Evolutionary conservation across 495 filamentous ascomycete species (phyloP), one percentile per base, ranked within the genome.

Genomic region (Bathelium albidoporum): DNA sequence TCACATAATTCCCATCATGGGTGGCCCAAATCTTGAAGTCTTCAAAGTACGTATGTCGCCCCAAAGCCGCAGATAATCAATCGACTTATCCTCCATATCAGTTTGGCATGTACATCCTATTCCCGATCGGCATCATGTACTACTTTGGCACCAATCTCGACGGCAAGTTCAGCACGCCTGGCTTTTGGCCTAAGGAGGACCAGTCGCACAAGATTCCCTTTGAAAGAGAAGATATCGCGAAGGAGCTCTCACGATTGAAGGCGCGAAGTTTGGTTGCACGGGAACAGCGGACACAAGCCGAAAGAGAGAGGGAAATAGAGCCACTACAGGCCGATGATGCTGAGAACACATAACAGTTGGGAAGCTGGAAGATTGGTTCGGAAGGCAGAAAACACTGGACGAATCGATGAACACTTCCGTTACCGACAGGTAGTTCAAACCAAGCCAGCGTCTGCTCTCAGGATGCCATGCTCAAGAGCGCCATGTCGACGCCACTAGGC

Each of bases 141-240:
- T 98, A 98, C 78, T 98, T 97, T 80, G 94, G 94, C 73, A 96
- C 91, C 49, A 99, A 99, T 75, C 89, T 99, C 65, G 94, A 99
- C 75, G 82, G 85, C 61, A 87, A 88, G 64, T 99, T 99, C 79
- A 71, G 80, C 52, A 89, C 96, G 1, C 85, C 87, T 14, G 88
- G 88, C 64, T 99, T 99, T 82, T 99, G 94, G 94, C 94, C 94
- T 26, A 89, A 86, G 68, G 79, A 85, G 34, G 87, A 89, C 65
- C 83, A 93, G 73, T 90, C 89, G 44, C 88, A 99, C 75, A 89
- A 82, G 71, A 90, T 99, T 59, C 94, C 94, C 0, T 82, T 87
- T 45, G 91, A 97, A 66, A 84, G 80, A 65, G 93, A 96, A 39
- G 94, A 99, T 76, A 92, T 96, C 64, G 76, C 83, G 7, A 77